Evolutionary conservation across 305 asterid species (phyloP), one percentile per base, ranked within the genome.

Genomic region (Withania somnifera): DNA sequence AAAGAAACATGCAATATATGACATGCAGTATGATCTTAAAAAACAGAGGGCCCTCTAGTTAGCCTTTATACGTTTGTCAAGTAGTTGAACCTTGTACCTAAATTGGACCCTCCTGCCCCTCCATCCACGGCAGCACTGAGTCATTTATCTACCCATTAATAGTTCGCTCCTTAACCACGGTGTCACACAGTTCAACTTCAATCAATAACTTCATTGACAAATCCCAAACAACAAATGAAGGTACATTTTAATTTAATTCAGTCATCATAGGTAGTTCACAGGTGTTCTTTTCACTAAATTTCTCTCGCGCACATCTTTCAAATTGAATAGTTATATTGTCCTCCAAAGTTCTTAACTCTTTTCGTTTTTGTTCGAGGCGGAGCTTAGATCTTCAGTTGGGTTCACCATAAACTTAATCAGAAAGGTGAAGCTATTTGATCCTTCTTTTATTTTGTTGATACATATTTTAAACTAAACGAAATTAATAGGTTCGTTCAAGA

Each of bases 301-400:
- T 40, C 54, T 22, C 53, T 30, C 7, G 28, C 75, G 6, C 47
- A 2, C 19, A 0, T 3, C 19, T 26, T 26, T 60, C 9, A 24
- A 14, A 73, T n/a, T n/a, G n/a, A n/a, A n/a, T n/a, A n/a, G n/a
- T n/a, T n/a, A n/a, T n/a, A n/a, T 7, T 75, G 15, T 4, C 38
- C 51, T 76, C 13, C 47, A 52, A 77, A 6, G 68, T 58, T 52
- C 22, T 20, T 13, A 26, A 36, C 67, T 57, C 45, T 58, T 11
- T 5, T 11, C 9, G 4, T 22, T 73, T 17, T 26, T 47, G 24
- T 61, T 69, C 5, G 53, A 68, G 28, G 15, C 8, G 9, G 15
- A 4, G 13, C 38, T 5, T 85, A 93, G 97, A 92, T 93, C 87
- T 93, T 93, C 90, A 92, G 89, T 67, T 93, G 97, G 97, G 90